A percentile compares a stretch with the other conserved stretches of the same genome.
These are phyloP conservation scores for Dacryopinax primogenitus DNA, from an alignment of 768 basidiomycete species.

Conservation along the genomic window DNA sequence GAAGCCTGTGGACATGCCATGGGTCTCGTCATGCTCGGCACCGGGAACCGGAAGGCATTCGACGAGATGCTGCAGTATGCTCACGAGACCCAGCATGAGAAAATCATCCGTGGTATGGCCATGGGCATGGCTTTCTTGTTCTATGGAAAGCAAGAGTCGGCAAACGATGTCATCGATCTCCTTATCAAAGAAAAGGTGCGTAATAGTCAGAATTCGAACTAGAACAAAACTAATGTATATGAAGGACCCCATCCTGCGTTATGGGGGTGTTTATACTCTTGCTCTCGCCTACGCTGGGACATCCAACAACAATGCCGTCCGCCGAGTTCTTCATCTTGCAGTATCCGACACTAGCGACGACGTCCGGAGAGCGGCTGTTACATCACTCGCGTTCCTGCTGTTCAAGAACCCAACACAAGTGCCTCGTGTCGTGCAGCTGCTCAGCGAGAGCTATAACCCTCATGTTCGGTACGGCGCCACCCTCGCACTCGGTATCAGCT, in stretches of 20 bases:
- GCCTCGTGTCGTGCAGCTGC: conserved; percentile 87
- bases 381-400: conserved; percentile 84
- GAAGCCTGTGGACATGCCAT: conserved; percentile 95
- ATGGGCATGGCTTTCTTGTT: conserved; percentile 85
- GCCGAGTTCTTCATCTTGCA: conserved; percentile 84
- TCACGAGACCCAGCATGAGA: conserved; percentile 95
- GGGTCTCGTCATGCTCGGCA: conserved; percentile 98
- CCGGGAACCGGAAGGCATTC: conserved; percentile 60
- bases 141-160: conserved; percentile 87
- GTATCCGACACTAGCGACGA: conserved; percentile 98
- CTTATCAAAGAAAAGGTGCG: conserved; percentile 76
- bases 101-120: conserved; percentile 92
- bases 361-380: conserved; percentile 92
- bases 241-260: conserved; percentile 91
- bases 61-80: conserved; percentile 96
- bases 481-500: conserved; percentile 89
- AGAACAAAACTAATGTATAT: neutral
- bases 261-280: conserved; percentile 93
- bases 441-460: conserved; percentile 97
- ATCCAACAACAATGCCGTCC: conserved; percentile 83
- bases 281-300: conserved; percentile 96
- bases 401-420: conserved; percentile 97
- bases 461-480: conserved; percentile 97
- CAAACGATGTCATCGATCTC: conserved; percentile 65
- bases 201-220: neutral